A percentile compares a stretch with the other conserved stretches of the same genome.
Evolutionary conservation across 1,139 yeast species (phyloP).

Genomic region (Taphrina betulina): DNA sequence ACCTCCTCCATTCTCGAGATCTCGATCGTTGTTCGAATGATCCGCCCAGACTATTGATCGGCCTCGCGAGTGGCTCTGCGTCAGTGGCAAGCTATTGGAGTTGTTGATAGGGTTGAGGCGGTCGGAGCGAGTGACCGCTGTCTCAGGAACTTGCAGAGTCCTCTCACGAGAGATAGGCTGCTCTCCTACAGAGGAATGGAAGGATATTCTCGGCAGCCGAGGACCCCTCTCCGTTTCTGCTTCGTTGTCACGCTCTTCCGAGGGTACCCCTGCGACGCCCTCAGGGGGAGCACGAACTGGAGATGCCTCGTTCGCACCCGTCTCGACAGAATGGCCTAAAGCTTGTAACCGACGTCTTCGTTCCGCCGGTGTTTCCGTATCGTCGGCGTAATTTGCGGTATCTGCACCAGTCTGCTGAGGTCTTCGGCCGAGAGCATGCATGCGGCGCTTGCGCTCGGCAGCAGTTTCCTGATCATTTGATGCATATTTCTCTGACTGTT

Average conservation of each 20-base stretch:
- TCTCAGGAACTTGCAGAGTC: background rate
- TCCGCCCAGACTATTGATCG: slow-evolving; percentile 33
- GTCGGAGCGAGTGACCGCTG: background rate
- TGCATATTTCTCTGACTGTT: too few species aligned
- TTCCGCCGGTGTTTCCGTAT: slow-evolving; percentile 38
- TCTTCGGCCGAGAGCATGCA: slow-evolving; percentile 70
- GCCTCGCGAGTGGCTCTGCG: slow-evolving; percentile 3
- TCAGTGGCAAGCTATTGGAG: background rate
- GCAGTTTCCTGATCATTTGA: slow-evolving; percentile 58
- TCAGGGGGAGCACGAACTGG: too few species aligned
- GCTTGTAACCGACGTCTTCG: slow-evolving; percentile 37
- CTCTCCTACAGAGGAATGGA: slow-evolving; percentile 15
- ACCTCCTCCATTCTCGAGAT: background rate
- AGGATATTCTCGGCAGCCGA: slow-evolving; percentile 8
- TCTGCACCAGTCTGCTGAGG: background rate
- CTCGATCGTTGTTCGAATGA: background rate
- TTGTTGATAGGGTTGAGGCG: background rate
- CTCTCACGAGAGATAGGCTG: background rate
- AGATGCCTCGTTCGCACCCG: too few species aligned
- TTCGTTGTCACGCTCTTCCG: too few species aligned
- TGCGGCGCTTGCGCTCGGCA: slow-evolving; percentile 69
- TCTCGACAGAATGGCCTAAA: slow-evolving; percentile 29
- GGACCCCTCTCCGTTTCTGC: too few species aligned
- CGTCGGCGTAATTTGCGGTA: background rate
- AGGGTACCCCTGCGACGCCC: too few species aligned